phyloP scores from a whole-genome alignment of 2,329 filamentous ascomycete genomes.

The Raffaelea deltoideospora region DNA sequence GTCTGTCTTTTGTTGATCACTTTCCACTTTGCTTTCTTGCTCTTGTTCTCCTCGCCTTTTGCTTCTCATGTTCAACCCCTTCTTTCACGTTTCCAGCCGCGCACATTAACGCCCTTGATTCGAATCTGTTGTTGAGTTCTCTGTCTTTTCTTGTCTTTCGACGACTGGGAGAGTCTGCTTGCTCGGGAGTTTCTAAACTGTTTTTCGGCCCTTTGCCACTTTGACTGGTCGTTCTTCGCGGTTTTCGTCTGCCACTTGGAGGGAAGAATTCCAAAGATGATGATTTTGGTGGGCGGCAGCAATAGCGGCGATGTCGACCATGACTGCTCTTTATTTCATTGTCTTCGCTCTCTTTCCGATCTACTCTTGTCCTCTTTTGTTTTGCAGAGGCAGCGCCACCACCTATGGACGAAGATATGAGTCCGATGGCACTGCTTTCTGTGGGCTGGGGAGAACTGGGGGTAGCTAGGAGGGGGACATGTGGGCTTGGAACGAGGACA shows the following conservation, averaged over 20 bases:
- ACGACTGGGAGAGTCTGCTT: no score
- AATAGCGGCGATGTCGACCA: no score
- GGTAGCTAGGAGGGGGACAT: conserved; percentile 8
- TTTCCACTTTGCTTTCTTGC: conserved; percentile 7
- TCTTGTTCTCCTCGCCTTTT: conserved; percentile 21
- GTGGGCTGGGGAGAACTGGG: conserved; percentile 2
- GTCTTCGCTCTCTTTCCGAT: conserved; percentile 16
- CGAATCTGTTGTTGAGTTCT: not conserved
- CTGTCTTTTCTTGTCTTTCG: not conserved
- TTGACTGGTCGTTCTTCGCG: not conserved
- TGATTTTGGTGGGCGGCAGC: no score
- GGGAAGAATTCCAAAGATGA: not conserved
- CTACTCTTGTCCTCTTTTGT: conserved; percentile 12
- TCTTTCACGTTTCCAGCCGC: not conserved
- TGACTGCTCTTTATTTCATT: no score
- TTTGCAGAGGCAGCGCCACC: conserved; percentile 2
- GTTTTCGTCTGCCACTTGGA: conserved; percentile 2
- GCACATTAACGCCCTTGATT: not conserved
- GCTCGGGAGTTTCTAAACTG: no score
- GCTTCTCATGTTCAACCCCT: not conserved
- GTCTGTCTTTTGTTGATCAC: not conserved
- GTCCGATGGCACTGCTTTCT: conserved; percentile 41
- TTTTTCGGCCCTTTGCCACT: no score
- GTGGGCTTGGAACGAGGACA: conserved; percentile 1
- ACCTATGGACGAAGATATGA: conserved; percentile 73